Evolutionary conservation across 2,329 filamentous ascomycete genomes (phyloP).

Genomic region (Fusarium chuoi): DNA sequence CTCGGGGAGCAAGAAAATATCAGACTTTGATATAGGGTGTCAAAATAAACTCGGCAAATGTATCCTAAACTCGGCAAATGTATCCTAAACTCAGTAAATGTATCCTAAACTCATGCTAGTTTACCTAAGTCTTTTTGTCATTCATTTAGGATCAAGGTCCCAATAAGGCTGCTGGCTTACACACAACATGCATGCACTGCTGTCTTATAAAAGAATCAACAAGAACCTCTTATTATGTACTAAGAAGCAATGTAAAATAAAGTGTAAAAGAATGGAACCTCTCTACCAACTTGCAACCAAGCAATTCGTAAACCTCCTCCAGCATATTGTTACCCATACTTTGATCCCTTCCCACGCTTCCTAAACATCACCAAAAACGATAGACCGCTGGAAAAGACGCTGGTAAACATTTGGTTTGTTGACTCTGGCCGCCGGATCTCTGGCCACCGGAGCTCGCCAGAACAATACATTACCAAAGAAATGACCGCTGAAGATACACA

Average conservation of each 20-base stretch:
- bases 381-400: slow-evolving; percentile 51
- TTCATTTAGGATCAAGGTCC: no score
- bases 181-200: neutral
- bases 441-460: slow-evolving; percentile 66
- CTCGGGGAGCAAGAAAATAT: neutral
- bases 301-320: neutral
- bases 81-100: no score
- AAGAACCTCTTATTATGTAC: neutral
- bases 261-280: neutral
- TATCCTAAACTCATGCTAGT: no score
- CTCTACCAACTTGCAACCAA: neutral
- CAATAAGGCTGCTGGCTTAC: neutral
- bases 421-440: slow-evolving; percentile 59
- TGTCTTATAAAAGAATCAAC: neutral
- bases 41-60: no score
- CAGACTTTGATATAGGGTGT: neutral
- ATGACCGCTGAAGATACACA: slow-evolving; percentile 82
- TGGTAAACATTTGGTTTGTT: slow-evolving; percentile 49
- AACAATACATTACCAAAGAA: slow-evolving; percentile 63
- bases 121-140: no score
- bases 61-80: no score
- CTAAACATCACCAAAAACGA: slow-evolving; percentile 54
- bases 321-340: neutral
- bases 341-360: no score
- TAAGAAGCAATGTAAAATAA: neutral